phyloP scores from a whole-genome alignment of 352 stramenopile species.

The Phytophthora citricola region DNA sequence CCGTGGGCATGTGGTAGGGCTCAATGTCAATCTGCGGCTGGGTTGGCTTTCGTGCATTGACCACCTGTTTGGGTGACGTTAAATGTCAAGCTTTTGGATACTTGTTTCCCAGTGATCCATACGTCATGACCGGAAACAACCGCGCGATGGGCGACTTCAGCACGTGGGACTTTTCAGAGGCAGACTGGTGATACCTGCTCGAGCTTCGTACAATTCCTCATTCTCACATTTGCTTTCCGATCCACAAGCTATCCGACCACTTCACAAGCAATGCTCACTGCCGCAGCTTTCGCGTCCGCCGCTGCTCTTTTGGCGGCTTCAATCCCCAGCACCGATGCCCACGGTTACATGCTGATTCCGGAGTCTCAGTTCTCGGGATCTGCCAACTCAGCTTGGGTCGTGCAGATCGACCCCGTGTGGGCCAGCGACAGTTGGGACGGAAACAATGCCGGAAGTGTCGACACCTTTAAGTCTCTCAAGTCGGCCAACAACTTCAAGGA shows the following conservation, averaged over 20 bases:
- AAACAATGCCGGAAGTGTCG: slow-evolving; percentile 15
- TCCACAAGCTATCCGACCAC: not conserved
- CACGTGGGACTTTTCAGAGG: not conserved
- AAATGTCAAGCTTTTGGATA: slow-evolving; percentile 3
- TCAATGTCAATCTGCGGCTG: not conserved
- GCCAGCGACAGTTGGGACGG: slow-evolving; percentile 26
- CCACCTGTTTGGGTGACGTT: not conserved
- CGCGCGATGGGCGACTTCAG: not conserved
- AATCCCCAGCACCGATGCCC: slow-evolving; percentile 15
- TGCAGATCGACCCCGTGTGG: slow-evolving; percentile 31
- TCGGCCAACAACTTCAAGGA: slow-evolving; percentile 23
- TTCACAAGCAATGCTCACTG: slow-evolving; percentile 10
- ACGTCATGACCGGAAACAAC: slow-evolving; percentile 4
- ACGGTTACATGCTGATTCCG: slow-evolving; percentile 37
- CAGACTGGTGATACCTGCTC: not conserved
- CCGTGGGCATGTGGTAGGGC: not conserved
- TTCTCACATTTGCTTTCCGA: slow-evolving; percentile 11
- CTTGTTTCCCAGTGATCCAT: not conserved
- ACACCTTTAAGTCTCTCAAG: slow-evolving; percentile 17
- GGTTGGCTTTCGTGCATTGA: not conserved
- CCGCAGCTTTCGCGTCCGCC: slow-evolving; percentile 15
- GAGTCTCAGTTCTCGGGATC: slow-evolving; percentile 28
- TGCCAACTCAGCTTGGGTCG: slow-evolving; percentile 26
- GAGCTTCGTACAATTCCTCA: not conserved
- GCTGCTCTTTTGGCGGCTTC: slow-evolving; percentile 16